Percentiles rank a stretch among this genome's conserved stretches.
These are phyloP conservation scores for Globisporangium okanoganense DNA, from an alignment of 352 stramenopile genomes.

Conservation along the genomic window DNA sequence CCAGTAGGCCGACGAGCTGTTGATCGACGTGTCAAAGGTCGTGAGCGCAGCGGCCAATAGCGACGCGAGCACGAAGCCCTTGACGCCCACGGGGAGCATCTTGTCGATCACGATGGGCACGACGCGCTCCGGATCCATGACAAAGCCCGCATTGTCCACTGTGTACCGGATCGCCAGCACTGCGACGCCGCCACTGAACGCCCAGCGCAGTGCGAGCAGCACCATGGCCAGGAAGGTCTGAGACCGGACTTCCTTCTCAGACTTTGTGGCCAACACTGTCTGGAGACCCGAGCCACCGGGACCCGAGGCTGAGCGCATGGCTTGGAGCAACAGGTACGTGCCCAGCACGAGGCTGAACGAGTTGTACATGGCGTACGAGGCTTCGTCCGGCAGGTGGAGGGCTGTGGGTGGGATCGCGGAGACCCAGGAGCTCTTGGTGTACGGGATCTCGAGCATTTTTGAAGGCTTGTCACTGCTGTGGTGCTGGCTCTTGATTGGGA, in stretches of 20 bases:
- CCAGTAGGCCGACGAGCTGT: constrained; percentile 76
- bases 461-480: constrained; percentile 14
- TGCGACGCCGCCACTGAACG: constrained; percentile 67
- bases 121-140: constrained; percentile 68
- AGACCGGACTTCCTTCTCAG: constrained; percentile 69
- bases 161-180: constrained; percentile 75
- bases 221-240: constrained; percentile 78
- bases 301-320: constrained; percentile 65
- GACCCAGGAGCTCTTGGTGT: constrained; percentile 47
- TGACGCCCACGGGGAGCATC: constrained; percentile 55
- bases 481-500: constrained; percentile 36
- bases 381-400: constrained; percentile 35
- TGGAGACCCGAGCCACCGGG: constrained; percentile 65
- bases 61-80: constrained; percentile 68
- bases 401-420: constrained; percentile 31
- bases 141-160: constrained; percentile 27
- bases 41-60: constrained; percentile 69
- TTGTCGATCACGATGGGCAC: constrained; percentile 77
- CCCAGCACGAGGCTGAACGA: constrained; percentile 48
- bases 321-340: constrained; percentile 61
- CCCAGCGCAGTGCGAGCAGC: constrained; percentile 66
- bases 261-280: constrained; percentile 74
- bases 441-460: constrained; percentile 42
- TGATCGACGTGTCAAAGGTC: constrained; percentile 81
- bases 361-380: constrained; percentile 78